These are phyloP conservation scores for Hypoxylon sp. DNA, from an alignment of 2,329 filamentous ascomycete genomes.

Conservation along the genomic window DNA sequence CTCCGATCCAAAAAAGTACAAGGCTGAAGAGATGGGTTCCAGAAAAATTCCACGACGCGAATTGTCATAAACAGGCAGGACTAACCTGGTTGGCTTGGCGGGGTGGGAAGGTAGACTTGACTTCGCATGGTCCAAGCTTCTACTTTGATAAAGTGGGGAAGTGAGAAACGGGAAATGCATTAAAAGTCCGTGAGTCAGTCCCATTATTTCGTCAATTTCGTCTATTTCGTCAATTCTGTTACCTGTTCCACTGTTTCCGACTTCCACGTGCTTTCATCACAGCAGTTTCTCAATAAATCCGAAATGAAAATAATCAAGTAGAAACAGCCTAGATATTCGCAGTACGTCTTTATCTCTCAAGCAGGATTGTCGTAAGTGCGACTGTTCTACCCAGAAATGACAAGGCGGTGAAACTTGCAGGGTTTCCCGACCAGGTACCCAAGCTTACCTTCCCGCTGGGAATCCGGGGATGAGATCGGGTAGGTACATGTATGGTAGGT, in stretches of 20 bases:
- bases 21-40: conserved; percentile 36
- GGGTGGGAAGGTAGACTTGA: background rate
- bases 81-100: background rate
- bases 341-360: background rate
- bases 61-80: conserved; percentile 25
- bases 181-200: background rate
- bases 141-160: background rate
- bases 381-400: conserved; percentile 2
- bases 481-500: conserved; percentile 14
- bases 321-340: background rate
- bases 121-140: conserved; percentile 12
- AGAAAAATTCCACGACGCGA: conserved; percentile 36
- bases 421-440: conserved; percentile 19
- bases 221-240: background rate
- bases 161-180: background rate
- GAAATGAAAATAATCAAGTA: conserved; percentile 1
- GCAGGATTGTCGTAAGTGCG: background rate
- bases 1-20: conserved; percentile 26
- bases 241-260: background rate
- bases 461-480: conserved; percentile 33
- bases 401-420: conserved; percentile 24
- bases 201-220: background rate
- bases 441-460: conserved; percentile 15
- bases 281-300: background rate
- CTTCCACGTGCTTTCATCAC: conserved; percentile 2